Evolutionary conservation across 2,329 filamentous ascomycete species (phyloP).

Genomic region (Leptographium radiaticola): DNA sequence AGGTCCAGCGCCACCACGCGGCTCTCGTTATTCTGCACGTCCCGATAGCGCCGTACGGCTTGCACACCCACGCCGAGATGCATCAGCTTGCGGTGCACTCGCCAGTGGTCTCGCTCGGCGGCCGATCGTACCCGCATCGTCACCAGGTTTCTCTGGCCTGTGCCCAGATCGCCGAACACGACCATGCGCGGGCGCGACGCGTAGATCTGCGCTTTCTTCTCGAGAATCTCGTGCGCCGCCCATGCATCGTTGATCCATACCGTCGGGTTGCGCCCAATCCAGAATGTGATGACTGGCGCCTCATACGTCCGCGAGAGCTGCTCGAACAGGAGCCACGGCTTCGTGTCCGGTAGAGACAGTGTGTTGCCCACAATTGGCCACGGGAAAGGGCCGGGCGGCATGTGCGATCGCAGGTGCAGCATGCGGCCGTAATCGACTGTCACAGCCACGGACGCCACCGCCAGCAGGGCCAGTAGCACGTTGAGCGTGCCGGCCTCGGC

Average conservation of each 20-base stretch:
- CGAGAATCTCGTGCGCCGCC: constrained; percentile 39
- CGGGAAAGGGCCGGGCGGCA: constrained; percentile 42
- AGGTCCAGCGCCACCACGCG: constrained; percentile 39
- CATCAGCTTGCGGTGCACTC: constrained; percentile 34
- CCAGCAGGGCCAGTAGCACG: constrained; percentile 12
- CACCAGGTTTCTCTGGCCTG: constrained; percentile 28
- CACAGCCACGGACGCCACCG: constrained; percentile 16
- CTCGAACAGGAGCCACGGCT: constrained; percentile 47
- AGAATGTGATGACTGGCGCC: constrained; percentile 39
- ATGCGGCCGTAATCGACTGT: constrained; percentile 33
- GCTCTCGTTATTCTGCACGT: constrained; percentile 46
- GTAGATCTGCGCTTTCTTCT: constrained; percentile 38
- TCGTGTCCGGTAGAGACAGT: constrained; percentile 36
- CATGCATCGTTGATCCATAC: constrained; percentile 36
- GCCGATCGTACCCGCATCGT: constrained; percentile 28
- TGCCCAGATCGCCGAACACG: constrained; percentile 32
- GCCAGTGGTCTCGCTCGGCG: constrained; percentile 28
- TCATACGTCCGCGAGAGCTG: constrained; percentile 34
- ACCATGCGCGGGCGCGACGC: constrained; percentile 35
- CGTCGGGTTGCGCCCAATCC: constrained; percentile 37
- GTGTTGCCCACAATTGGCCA: constrained; percentile 43
- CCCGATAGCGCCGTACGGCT: constrained; percentile 37
- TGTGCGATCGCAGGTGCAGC: constrained; percentile 33
- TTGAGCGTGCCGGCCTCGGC: constrained; percentile 8
- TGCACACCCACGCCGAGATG: constrained; percentile 40